phyloP scores from a whole-genome alignment of 805 yeast genomes.

The Candida krabiensis region DNA sequence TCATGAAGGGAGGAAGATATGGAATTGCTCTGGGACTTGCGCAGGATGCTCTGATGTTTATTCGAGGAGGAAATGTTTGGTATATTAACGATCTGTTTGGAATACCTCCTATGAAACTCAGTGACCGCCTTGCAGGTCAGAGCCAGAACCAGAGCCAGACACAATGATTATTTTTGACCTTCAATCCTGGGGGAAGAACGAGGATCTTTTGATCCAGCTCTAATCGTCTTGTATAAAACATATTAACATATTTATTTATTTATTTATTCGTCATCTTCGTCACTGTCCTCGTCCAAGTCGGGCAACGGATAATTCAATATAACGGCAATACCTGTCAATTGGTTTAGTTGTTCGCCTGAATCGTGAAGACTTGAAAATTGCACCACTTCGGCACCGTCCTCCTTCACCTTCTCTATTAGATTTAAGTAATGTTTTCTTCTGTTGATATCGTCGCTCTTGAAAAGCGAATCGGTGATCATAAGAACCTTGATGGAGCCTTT shows the following conservation, averaged over 20 bases:
- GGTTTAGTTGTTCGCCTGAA: constrained; percentile 85
- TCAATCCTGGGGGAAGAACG: no score
- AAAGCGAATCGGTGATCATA: constrained; percentile 75
- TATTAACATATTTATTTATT: constrained; percentile 12
- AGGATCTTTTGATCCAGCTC: no score
- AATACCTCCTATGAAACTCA: constrained; percentile 25
- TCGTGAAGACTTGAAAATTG: constrained; percentile 85
- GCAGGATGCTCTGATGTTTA: constrained; percentile 61
- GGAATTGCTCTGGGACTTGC: constrained; percentile 63
- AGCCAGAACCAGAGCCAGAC: neutral
- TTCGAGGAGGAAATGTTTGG: constrained; percentile 68
- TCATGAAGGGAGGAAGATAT: constrained; percentile 52
- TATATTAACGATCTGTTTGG: constrained; percentile 42
- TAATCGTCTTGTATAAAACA: neutral
- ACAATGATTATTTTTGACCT: no score
- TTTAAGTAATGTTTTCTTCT: constrained; percentile 68
- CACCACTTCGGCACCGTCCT: constrained; percentile 72
- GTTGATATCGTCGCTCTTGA: constrained; percentile 71
- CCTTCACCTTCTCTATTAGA: constrained; percentile 65
- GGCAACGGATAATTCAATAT: constrained; percentile 80
- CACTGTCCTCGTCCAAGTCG: constrained; percentile 65
- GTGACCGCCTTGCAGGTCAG: constrained; percentile 17
- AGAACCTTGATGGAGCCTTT: constrained; percentile 73
- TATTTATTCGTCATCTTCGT: constrained; percentile 25
- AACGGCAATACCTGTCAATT: constrained; percentile 89